These are phyloP conservation scores for Actinomortierella wolfii DNA, from an alignment of 371 early-diverging fungal genomes.

Conservation along the genomic window DNA sequence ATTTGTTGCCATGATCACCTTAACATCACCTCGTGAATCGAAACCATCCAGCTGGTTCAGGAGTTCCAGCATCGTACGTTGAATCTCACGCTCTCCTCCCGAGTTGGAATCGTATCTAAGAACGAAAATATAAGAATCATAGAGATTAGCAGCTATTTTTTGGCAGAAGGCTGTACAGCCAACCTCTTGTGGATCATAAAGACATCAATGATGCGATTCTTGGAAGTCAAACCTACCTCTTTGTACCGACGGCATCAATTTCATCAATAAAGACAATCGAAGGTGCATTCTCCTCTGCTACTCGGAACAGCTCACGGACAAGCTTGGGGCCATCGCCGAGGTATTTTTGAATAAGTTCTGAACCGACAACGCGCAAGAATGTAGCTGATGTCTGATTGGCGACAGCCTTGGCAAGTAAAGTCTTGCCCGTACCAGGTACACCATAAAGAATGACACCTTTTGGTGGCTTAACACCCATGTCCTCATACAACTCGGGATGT, in stretches of 20 bases:
- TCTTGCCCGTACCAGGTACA: slow-evolving; percentile 99
- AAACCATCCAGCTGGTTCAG: slow-evolving; percentile 99
- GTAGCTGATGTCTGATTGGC: slow-evolving; percentile 99
- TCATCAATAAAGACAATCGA: slow-evolving; percentile 99
- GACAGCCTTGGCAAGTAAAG: slow-evolving; percentile 99
- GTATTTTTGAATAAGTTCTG: slow-evolving; percentile 99
- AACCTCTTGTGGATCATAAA: too few relatives aligned
- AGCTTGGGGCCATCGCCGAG: slow-evolving; percentile 99
- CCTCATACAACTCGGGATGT: slow-evolving; percentile 99
- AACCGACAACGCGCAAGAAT: slow-evolving; percentile 99
- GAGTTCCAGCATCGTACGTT: slow-evolving; percentile 99
- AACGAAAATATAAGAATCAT: neutral
- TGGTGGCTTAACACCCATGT: slow-evolving; percentile 99
- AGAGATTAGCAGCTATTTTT: too few relatives aligned
- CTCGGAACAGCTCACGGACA: slow-evolving; percentile 99
- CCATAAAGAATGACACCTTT: slow-evolving; percentile 99
- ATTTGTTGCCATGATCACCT: slow-evolving; percentile 99
- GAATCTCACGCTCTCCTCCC: slow-evolving; percentile 99
- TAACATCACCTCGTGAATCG: slow-evolving; percentile 99
- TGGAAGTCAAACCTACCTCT: slow-evolving; percentile 79
- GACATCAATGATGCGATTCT: too few relatives aligned
- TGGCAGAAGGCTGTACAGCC: too few relatives aligned
- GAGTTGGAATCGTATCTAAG: slow-evolving; percentile 94
- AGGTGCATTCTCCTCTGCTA: slow-evolving; percentile 99
- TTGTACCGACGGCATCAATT: slow-evolving; percentile 99